Evolutionary conservation across 192 early-diverging fungal species (phyloP).

Genomic region (Pilaira anomala): DNA sequence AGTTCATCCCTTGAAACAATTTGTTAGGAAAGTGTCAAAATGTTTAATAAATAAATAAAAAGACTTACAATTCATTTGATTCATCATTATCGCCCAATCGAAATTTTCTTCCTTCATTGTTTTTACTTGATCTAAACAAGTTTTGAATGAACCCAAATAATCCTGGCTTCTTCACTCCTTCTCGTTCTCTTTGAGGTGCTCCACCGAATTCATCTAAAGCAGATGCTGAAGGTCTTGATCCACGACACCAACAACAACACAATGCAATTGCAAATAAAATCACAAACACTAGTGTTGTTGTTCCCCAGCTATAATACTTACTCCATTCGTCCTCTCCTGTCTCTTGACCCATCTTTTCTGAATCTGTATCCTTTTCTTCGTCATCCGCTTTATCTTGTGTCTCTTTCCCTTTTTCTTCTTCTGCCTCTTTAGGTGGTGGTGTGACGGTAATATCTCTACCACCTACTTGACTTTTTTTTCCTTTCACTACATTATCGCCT

Average conservation of each 20-base stretch:
- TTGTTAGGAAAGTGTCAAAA: not conserved
- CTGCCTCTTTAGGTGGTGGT: slow-evolving; percentile 21
- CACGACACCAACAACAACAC: slow-evolving; percentile 27
- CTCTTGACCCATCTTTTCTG: not conserved
- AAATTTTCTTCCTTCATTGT: not conserved
- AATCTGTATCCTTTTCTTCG: not conserved
- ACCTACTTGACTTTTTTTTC: slow-evolving; percentile 23
- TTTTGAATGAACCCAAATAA: not conserved
- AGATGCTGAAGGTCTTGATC: not conserved
- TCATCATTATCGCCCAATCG: slow-evolving; percentile 22
- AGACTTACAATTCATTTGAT: slow-evolving; percentile 34
- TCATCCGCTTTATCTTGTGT: slow-evolving; percentile 25
- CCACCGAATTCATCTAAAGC: too few relatives aligned
- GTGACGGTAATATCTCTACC: not conserved
- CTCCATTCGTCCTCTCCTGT: slow-evolving; percentile 16
- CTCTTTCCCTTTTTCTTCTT: slow-evolving; percentile 19
- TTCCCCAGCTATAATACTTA: slow-evolving; percentile 26
- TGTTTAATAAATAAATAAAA: not conserved
- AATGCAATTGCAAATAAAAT: slow-evolving; percentile 17
- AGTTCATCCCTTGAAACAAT: slow-evolving; percentile 43
- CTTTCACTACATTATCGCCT: slow-evolving; percentile 21
- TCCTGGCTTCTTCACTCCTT: not conserved
- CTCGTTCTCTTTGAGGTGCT: not conserved
- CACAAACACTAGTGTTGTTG: slow-evolving; percentile 16
- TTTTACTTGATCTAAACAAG: not conserved